These are phyloP conservation scores for Pythium folliculosum DNA, from an alignment of 352 stramenopile species.

Conservation along the genomic window DNA sequence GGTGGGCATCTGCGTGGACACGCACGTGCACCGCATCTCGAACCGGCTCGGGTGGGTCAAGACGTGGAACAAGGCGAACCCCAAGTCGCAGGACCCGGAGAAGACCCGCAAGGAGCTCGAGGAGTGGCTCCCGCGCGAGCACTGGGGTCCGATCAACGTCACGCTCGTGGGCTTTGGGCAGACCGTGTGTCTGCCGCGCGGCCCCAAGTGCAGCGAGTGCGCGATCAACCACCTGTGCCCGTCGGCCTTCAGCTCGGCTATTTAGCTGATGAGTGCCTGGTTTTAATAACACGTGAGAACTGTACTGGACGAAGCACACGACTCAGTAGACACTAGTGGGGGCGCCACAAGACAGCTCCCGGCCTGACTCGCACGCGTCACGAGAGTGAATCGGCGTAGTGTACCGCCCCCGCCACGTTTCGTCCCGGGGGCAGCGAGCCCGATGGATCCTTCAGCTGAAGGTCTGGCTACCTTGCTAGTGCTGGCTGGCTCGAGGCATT, in stretches of 20 bases:
- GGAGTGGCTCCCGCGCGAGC: constrained; percentile 90
- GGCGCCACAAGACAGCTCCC: too few species aligned
- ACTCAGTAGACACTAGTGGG: too few species aligned
- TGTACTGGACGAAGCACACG: too few species aligned
- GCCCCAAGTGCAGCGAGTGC: constrained; percentile 76
- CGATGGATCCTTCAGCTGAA: too few species aligned
- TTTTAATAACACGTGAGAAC: too few species aligned
- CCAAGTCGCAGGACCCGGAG: constrained; percentile 87
- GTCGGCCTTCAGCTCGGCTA: constrained; percentile 39
- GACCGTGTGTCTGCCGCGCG: constrained; percentile 81
- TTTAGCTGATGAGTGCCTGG: constrained; percentile 4
- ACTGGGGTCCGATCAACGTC: constrained; percentile 92
- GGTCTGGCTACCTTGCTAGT: too few species aligned
- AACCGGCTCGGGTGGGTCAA: constrained; percentile 95
- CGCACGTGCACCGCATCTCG: constrained; percentile 96
- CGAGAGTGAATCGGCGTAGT: too few species aligned
- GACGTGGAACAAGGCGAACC: constrained; percentile 83
- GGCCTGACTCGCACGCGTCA: too few species aligned
- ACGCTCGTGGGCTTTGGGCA: constrained; percentile 97
- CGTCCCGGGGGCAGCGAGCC: too few species aligned
- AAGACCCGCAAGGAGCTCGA: constrained; percentile 93
- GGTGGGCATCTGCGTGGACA: constrained; percentile 96
- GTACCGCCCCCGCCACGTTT: too few species aligned
- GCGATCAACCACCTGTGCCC: constrained; percentile 70
- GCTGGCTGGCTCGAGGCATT: too few species aligned